phyloP scores from a whole-genome alignment of 805 yeast species.

The Hanseniaspora lindneri region DNA sequence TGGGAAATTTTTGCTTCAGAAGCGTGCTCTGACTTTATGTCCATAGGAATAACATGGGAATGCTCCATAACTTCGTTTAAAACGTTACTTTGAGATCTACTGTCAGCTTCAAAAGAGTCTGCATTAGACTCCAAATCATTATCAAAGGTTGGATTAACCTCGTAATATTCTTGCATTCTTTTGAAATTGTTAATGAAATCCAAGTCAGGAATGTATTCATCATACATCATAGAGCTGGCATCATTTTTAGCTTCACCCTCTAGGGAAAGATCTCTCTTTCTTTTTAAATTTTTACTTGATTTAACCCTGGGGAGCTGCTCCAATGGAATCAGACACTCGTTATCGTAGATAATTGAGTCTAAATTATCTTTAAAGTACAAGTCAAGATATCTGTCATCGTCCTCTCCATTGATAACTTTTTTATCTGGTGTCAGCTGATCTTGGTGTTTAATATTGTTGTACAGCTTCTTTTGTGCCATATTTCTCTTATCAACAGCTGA shows the following conservation, averaged over 20 bases:
- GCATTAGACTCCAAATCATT: slow-evolving; percentile 10
- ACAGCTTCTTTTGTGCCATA: background rate
- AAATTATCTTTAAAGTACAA: slow-evolving; percentile 7
- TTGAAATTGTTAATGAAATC: slow-evolving; percentile 41
- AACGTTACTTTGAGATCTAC: slow-evolving; percentile 10
- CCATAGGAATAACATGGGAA: slow-evolving; percentile 11
- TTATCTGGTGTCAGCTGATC: background rate
- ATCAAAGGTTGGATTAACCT: slow-evolving; percentile 18
- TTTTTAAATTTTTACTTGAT: background rate
- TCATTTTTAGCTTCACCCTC: background rate
- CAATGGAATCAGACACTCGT: slow-evolving; percentile 16
- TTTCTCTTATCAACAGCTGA: background rate
- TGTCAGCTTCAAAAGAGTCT: background rate
- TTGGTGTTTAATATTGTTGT: background rate
- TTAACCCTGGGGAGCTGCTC: slow-evolving; percentile 8
- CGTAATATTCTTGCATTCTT: slow-evolving; percentile 35
- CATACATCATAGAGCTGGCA: slow-evolving; percentile 35
- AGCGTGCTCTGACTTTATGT: background rate
- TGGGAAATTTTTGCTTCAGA: background rate
- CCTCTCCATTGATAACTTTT: slow-evolving; percentile 2
- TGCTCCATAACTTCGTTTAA: slow-evolving; percentile 5
- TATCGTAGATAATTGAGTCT: slow-evolving; percentile 12
- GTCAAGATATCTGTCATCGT: background rate
- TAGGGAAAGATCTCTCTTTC: background rate
- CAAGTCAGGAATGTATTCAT: slow-evolving; percentile 66